Evolutionary conservation across 305 asterid species (phyloP), one percentile per base, ranked within the genome.

Genomic region (Solanum hybrid): DNA sequence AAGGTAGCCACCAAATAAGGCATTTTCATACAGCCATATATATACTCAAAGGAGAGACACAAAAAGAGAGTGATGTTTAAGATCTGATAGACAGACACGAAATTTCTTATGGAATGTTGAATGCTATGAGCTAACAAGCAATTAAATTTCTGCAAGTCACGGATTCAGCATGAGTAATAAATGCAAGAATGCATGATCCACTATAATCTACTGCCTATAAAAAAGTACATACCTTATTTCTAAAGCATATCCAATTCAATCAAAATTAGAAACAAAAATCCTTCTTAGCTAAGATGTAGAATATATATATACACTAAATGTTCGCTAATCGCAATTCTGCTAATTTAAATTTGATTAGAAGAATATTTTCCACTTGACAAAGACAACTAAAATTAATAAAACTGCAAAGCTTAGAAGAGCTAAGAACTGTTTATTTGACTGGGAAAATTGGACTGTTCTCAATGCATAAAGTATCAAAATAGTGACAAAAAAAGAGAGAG

Each of bases 131-230:
- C 89, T 90, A 89, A 90, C 37, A 81, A 93, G 91, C 92, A 91
- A 88, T 76, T 33, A 87, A 94, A 92, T 89, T 88, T 92, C 82
- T 84, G 41, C 80, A 88, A 91, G 89, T 96, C 98, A 94, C 96
- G 97, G 94, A 89, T 94, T 82, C 91, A 78, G 89, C 94, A 90
- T 90, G 93, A 87, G 90, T 87, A 89, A 88, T 95, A 91, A 95
- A 94, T 95, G 95, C 88, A 45, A 51, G 13, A 45, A 84, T 17
- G 88, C 88, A 84, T 84, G 88, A 84, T 84, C 88, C 76, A 51
- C 17, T 51, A 29, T 29, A 29, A 45, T 31, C 20, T 79, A 79
- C 84, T 33, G 84, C 29, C 12, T 78, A 79, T 79, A 10, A 34
- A 77, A 15, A 78, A 33, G 36, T 76, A 76, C 6, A 31, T 15